A percentile compares a stretch with the other conserved stretches of the same genome.
phyloP scores from a whole-genome alignment of 2,329 filamentous ascomycete genomes.

The Talaromyces piceae region DNA sequence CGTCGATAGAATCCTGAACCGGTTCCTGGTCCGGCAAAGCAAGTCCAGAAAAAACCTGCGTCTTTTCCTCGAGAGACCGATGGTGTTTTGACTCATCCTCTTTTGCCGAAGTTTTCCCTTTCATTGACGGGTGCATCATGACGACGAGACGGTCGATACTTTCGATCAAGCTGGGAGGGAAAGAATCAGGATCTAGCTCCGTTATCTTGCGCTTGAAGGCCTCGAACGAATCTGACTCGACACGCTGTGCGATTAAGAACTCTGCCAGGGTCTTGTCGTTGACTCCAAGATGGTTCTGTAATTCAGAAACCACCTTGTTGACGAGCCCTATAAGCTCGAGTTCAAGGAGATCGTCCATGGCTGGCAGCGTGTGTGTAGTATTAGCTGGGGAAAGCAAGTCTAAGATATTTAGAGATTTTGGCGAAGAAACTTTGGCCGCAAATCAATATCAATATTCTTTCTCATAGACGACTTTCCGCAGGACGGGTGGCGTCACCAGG shows the following conservation, averaged over 20 bases:
- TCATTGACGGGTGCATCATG: conserved; percentile 87
- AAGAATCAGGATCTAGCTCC: conserved; percentile 65
- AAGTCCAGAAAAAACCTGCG: conserved; percentile 82
- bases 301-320: conserved; percentile 85
- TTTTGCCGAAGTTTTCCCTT: conserved; percentile 44
- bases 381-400: not conserved
- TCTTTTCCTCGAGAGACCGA: conserved; percentile 59
- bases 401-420: not conserved
- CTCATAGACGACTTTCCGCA: not conserved
- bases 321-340: conserved; percentile 92
- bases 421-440: not conserved
- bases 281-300: conserved; percentile 88
- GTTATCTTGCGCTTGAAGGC: conserved; percentile 72
- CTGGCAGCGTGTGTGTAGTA: not conserved
- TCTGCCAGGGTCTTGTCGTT: conserved; percentile 93
- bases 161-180: conserved; percentile 78
- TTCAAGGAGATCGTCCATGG: conserved; percentile 84
- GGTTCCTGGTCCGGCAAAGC: conserved; percentile 72
- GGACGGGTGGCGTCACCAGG: not conserved
- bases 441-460: not conserved
- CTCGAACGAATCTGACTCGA: conserved; percentile 60
- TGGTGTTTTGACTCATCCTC: conserved; percentile 37
- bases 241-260: conserved; percentile 86
- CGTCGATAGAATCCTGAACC: conserved; percentile 64
- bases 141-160: conserved; percentile 83